Evolutionary conservation across 257 asterid genomes (phyloP).

Genomic region (Henckelia pumila): DNA sequence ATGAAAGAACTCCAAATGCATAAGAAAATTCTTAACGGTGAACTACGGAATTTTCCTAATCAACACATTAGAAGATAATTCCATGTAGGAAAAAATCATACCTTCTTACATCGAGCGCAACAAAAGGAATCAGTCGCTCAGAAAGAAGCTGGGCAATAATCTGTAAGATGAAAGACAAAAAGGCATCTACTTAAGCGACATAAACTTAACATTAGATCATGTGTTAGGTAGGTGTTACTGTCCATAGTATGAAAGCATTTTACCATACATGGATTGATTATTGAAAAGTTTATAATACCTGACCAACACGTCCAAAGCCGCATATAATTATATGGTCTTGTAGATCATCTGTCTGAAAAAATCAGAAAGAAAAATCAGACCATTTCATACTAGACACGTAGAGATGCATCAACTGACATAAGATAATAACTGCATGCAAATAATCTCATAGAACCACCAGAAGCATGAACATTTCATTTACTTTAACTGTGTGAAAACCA

Average conservation of each 20-base stretch:
- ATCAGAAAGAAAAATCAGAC: conserved; percentile 16
- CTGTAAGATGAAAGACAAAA: conserved; percentile 43
- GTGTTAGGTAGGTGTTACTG: conserved; percentile 1
- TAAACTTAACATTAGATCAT: conserved; percentile 2
- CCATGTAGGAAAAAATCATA: conserved; percentile 27
- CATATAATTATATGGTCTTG: conserved; percentile 96
- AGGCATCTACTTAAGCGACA: conserved; percentile 6
- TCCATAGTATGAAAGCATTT: conserved; percentile 4
- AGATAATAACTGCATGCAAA: neutral
- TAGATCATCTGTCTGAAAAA: conserved; percentile 90
- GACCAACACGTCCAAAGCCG: conserved; percentile 99
- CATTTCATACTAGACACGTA: neutral
- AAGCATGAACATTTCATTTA: neutral
- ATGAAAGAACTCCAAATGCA: neutral
- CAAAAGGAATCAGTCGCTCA: conserved; percentile 96
- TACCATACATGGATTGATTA: conserved; percentile 13
- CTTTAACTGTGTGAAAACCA: neutral
- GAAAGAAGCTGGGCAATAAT: conserved; percentile 99
- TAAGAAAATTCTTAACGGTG: no score
- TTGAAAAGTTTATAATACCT: conserved; percentile 48
- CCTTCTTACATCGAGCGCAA: conserved; percentile 99
- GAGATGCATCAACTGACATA: neutral
- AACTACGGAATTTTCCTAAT: neutral
- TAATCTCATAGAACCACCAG: neutral
- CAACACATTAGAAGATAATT: neutral